Base-by-base conservation (phyloP, 768 basidiomycete species). In the Boletus edulis region DNA sequence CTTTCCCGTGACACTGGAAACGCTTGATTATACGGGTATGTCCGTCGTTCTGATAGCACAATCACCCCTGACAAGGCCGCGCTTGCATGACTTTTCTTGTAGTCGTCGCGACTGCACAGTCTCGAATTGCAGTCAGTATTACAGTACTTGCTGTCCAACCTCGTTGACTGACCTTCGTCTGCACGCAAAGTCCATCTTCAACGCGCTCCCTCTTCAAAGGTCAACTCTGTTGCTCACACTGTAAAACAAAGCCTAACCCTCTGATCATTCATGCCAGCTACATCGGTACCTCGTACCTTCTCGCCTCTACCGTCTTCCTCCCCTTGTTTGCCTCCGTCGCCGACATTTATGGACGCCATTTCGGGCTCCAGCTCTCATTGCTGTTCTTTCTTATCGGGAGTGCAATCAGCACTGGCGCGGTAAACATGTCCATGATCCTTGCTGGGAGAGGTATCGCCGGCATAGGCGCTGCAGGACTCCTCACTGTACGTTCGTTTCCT, bases 71-170 rank as follows among this genome's bases (percentile, higher is more conserved):
- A n/a, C 18, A 5, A n/a, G 12, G 27, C 15, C 1, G 20, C 2
- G n/a, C 13, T 7, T 18, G n/a, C 20, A 20, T 27, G 5, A 50
- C 29, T 29, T 29, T 29, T 29, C 9, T 37, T 44, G 46, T 51
- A 77, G 80, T 81, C 2, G 78, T 81, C 31, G 80, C 81, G 5
- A 81, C 79, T 14, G 78, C 81, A 4, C 80, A 81, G 52, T 66
- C 76, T 31, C 75, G 74, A 35, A 81, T 81, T 54, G 81, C 80
- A 11, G 78, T 80, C 58, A 45, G 76, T 62, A 3, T 14, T 41
- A 17, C 14, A 18, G 3, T 2, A 4, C 13, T 13, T 32, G 15
- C 18, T 31, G 9, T 54, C 32, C 18, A 27, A 13, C 1, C 11
- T 24, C 17, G n/a, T 44, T 3, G 10, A 41, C 29, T 59, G 17